Base-by-base conservation (phyloP, 345 rosid genomes). In the Sonneratia alba region DNA sequence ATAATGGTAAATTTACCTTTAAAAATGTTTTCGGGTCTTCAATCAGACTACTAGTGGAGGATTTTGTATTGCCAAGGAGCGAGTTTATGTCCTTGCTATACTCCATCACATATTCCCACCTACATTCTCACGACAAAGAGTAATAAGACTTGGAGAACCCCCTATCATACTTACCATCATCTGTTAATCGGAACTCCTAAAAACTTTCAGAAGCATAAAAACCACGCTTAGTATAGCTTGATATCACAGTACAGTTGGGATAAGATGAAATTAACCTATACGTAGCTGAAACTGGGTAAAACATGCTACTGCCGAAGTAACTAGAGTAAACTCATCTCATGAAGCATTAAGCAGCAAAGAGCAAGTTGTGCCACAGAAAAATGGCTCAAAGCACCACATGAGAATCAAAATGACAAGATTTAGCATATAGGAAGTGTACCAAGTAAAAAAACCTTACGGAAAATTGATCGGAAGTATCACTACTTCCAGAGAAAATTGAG, bases 61-160 rank as follows among this genome's bases (percentile, higher is more conserved):
- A 74, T 74, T 83, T 72, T 51, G 81, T 70, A 86, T 70, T 73
- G 66, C 87, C 83, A 51, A 95, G 96, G 37, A 95, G 91, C 43
- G 81, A 71, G 67, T 75, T 83, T 36, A 92, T 88, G 72, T 92
- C 97, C 78, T 79, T 90, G 81, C 97, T 90, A 75, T 89, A 95
- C 76, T 95, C 99, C 89, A 92, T 79, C 0, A 90, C 91, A 67
- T 85, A 85, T 71, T 92, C 97, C 97, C 91, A 88, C 97, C 97
- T 94, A 37, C 22, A 75, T 34, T 64, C 70, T 40, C 12, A 77
- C 51, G 15, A 36, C 7, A 34, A 57, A 57, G 76, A 14, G 53
- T 18, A 36, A 19, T 21, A 53, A 65, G 43, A 11, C 3, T 53
- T 53, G 59, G 59, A 53, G 59, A 7, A 53, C 6, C 59, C n/a